phyloP scores from a whole-genome alignment of 2,329 filamentous ascomycete genomes.

The Plenodomus biglobosus region DNA sequence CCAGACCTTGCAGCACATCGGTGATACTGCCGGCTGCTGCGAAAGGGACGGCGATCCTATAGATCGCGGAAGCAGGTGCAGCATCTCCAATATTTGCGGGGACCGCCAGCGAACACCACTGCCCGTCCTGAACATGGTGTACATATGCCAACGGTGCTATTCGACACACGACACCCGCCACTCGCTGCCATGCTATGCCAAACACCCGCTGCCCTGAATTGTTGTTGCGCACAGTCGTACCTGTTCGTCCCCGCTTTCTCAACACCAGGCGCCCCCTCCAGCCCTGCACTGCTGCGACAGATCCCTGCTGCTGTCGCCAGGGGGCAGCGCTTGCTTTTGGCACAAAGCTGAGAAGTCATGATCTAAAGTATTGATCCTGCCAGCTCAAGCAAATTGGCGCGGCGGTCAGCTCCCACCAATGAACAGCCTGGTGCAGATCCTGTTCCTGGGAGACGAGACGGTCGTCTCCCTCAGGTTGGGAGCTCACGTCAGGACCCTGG shows the following conservation, averaged over 20 bases:
- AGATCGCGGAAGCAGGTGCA: conserved; percentile 15
- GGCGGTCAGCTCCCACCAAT: conserved; percentile 12
- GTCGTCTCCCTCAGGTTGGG: conserved; percentile 23
- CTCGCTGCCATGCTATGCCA: neutral
- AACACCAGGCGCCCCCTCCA: conserved; percentile 1
- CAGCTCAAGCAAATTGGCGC: conserved; percentile 7
- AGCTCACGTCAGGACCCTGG: conserved; percentile 3
- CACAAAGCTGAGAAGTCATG: conserved; percentile 8
- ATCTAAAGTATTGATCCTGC: conserved; percentile 5
- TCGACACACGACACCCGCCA: too few species aligned
- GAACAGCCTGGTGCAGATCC: conserved; percentile 10
- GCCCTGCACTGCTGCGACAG: conserved; percentile 4
- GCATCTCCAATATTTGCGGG: conserved; percentile 13
- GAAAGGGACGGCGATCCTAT: conserved; percentile 17
- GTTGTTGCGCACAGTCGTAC: neutral
- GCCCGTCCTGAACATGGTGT: too few species aligned
- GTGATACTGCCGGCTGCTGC: conserved; percentile 10
- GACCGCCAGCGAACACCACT: too few species aligned
- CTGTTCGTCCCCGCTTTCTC: conserved; percentile 1
- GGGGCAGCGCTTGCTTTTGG: conserved; percentile 3
- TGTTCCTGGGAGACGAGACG: conserved; percentile 20
- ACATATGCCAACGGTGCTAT: too few species aligned
- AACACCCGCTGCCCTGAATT: neutral
- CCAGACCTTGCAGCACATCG: conserved; percentile 13
- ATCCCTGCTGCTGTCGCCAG: neutral